These are phyloP conservation scores for Pseudocercospora pini-densiflorae DNA, from an alignment of 2,329 filamentous ascomycete species.

Conservation along the genomic window DNA sequence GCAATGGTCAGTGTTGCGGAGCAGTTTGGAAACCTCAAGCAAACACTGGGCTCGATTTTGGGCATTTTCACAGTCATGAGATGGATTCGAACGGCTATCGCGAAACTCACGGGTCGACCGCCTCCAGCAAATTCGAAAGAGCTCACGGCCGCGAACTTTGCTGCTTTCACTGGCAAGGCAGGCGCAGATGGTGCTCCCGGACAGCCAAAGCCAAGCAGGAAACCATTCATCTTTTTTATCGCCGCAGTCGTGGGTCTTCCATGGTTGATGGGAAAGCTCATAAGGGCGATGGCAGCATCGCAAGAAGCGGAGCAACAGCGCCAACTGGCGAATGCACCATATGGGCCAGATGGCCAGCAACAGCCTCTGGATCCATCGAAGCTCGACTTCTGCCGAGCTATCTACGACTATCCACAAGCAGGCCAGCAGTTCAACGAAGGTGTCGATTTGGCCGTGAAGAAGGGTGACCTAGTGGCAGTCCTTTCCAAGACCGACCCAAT, in stretches of 20 bases:
- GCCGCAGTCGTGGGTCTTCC: constrained; percentile 93
- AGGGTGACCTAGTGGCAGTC: constrained; percentile 94
- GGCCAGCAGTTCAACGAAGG: constrained; percentile 57
- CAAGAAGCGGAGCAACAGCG: constrained; percentile 81
- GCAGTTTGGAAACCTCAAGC: constrained; percentile 90
- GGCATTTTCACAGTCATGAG: constrained; percentile 96
- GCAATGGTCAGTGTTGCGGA: constrained; percentile 99
- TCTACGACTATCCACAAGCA: constrained; percentile 82
- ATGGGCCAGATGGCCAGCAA: constrained; percentile 49
- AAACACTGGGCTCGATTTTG: constrained; percentile 89
- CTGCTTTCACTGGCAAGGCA: constrained; percentile 73
- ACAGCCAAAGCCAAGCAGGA: constrained; percentile 79
- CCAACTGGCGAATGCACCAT: constrained; percentile 57
- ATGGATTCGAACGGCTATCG: constrained; percentile 89
- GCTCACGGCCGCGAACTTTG: constrained; percentile 89
- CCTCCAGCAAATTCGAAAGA: constrained; percentile 84
- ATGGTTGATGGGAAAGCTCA: constrained; percentile 96
- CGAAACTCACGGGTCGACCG: constrained; percentile 90
- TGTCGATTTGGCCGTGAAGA: constrained; percentile 88
- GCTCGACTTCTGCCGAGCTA: constrained; percentile 92
- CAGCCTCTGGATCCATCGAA: constrained; percentile 79
- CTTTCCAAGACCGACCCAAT: constrained; percentile 90
- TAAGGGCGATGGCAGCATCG: constrained; percentile 78
- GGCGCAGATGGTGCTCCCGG: constrained; percentile 62
- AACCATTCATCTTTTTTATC: constrained; percentile 95